A percentile compares a stretch with the other conserved stretches of the same genome.
phyloP scores from a whole-genome alignment of 768 basidiomycete genomes.

The Coprinopsis sp. region DNA sequence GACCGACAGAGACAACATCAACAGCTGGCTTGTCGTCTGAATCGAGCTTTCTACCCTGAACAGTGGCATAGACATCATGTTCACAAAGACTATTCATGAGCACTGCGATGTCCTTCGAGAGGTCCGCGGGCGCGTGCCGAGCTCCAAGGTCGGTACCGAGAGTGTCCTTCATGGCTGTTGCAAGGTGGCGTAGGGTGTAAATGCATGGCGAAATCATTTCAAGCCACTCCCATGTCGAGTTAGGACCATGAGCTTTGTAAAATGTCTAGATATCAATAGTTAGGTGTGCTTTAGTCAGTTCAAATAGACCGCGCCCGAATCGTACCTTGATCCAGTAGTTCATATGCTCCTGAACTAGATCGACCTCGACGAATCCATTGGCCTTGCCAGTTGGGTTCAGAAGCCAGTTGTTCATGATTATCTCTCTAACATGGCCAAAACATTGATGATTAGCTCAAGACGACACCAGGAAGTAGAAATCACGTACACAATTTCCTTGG shows the following conservation, averaged over 20 bases:
- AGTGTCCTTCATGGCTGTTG: constrained; percentile 13
- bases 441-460: background rate
- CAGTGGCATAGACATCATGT: constrained; percentile 17
- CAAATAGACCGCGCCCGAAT: background rate
- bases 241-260: constrained; percentile 22
- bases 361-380: constrained; percentile 23
- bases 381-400: constrained; percentile 27
- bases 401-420: constrained; percentile 29
- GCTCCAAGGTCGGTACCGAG: constrained; percentile 19
- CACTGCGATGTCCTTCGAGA: constrained; percentile 15
- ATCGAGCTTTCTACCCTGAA: constrained; percentile 13
- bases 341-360: constrained; percentile 30
- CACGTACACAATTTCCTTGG: constrained; percentile 16
- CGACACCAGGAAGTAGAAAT: background rate
- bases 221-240: constrained; percentile 26
- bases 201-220: constrained; percentile 22
- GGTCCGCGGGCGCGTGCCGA: constrained; percentile 15
- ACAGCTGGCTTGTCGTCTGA: constrained; percentile 13
- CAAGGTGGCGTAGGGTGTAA: constrained; percentile 17
- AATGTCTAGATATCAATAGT: too few relatives aligned
- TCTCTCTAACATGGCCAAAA: constrained; percentile 9
- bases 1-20: constrained; percentile 11
- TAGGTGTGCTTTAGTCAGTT: too few relatives aligned
- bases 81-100: constrained; percentile 23
- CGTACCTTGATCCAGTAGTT: constrained; percentile 31